phyloP scores from a whole-genome alignment of 352 stramenopile species.

The Phytophthora crassamura region DNA sequence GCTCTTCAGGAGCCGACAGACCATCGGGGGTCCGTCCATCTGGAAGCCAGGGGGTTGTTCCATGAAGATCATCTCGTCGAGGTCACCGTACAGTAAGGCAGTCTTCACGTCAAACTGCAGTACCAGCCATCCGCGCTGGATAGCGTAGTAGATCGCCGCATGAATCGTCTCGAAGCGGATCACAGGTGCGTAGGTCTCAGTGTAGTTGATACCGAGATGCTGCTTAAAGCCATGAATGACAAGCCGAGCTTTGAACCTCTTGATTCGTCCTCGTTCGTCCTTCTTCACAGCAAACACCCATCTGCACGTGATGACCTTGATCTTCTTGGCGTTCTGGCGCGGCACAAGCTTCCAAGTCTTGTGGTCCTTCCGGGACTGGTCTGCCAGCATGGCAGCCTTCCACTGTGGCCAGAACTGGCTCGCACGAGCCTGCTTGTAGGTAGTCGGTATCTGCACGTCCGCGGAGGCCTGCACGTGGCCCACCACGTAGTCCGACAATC shows the following conservation, averaged over 20 bases:
- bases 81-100: slow-evolving; percentile 13
- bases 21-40: neutral
- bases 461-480: too few relatives aligned
- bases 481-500: too few relatives aligned
- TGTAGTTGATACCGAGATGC: slow-evolving; percentile 19
- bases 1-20: slow-evolving; percentile 7
- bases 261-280: slow-evolving; percentile 15
- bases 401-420: neutral
- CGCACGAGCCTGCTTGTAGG: neutral
- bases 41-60: slow-evolving; percentile 10
- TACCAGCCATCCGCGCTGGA: slow-evolving; percentile 7
- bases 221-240: slow-evolving; percentile 22
- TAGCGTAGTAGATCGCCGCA: neutral
- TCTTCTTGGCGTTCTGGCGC: neutral
- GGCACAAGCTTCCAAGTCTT: slow-evolving; percentile 6
- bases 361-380: neutral
- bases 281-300: slow-evolving; percentile 21
- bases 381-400: neutral
- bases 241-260: neutral
- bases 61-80: slow-evolving; percentile 16
- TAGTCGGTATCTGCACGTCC: too few relatives aligned
- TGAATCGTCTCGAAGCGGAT: slow-evolving; percentile 22
- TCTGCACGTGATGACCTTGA: slow-evolving; percentile 8
- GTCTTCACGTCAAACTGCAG: slow-evolving; percentile 23
- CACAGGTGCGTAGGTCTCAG: slow-evolving; percentile 20